A percentile compares a stretch with the other conserved stretches of the same genome.
Conservation (phyloP, 192 early-diverging fungal genomes). For the Oehlia diaphana region DNA sequence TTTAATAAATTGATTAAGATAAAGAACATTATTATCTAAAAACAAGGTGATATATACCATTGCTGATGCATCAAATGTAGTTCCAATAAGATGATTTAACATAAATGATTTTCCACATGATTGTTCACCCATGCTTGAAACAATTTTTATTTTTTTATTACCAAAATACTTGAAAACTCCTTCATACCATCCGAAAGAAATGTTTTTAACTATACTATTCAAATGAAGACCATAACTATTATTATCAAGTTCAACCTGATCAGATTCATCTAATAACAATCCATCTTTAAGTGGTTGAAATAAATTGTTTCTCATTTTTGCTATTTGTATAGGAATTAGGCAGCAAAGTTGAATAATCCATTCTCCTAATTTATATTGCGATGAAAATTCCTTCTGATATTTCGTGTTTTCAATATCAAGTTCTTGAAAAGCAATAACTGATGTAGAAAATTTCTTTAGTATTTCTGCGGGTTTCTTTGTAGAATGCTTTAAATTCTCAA, state of each 20-base stretch:
- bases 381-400: not conserved
- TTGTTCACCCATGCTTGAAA: constrained; percentile 31
- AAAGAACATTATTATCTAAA: no score
- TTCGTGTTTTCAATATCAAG: not conserved
- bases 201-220: not conserved
- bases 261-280: not conserved
- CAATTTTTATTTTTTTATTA: constrained; percentile 15
- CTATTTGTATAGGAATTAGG: constrained; percentile 19
- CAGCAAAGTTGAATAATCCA: constrained; percentile 12
- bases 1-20: not conserved
- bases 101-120: constrained; percentile 29
- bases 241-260: not conserved
- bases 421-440: not conserved
- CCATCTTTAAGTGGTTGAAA: constrained; percentile 20
- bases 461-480: not conserved
- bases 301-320: constrained; percentile 11
- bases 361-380: not conserved
- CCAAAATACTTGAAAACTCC: constrained; percentile 25
- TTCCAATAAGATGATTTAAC: constrained; percentile 24
- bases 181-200: constrained; percentile 26
- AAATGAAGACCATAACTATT: not conserved
- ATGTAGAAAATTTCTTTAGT: not conserved
- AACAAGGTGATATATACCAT: constrained; percentile 4
- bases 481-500: not conserved
- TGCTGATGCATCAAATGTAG: constrained; percentile 27